Evolutionary conservation across 495 filamentous ascomycete genomes (phyloP).

Genomic region (Chaetomium tenue): DNA sequence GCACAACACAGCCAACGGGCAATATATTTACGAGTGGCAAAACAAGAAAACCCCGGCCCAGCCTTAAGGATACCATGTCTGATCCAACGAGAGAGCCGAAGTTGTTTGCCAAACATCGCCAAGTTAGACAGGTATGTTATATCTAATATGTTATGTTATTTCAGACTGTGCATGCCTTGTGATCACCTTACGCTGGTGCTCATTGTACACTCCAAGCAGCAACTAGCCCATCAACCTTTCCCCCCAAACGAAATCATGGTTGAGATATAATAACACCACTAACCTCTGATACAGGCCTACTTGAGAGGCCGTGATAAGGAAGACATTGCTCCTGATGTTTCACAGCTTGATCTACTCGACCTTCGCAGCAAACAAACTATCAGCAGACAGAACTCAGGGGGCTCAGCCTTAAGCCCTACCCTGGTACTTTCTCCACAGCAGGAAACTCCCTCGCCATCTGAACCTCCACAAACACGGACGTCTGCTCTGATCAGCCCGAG

Average conservation of each 20-base stretch:
- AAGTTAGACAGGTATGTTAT: constrained; percentile 16
- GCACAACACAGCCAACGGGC: constrained; percentile 13
- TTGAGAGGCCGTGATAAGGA: constrained; percentile 29
- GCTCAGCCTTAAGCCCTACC: constrained; percentile 1
- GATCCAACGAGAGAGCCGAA: constrained; percentile 38
- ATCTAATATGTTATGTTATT: not conserved
- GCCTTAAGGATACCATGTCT: constrained; percentile 33
- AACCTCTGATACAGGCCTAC: constrained; percentile 20
- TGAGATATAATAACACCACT: not conserved
- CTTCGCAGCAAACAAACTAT: constrained; percentile 15
- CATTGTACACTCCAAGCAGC: too few relatives aligned
- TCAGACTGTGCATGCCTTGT: too few relatives aligned
- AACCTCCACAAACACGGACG: not conserved
- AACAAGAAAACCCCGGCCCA: constrained; percentile 21
- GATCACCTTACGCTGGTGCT: too few relatives aligned
- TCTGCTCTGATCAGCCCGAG: not conserved
- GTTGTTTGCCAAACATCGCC: constrained; percentile 28
- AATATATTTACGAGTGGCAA: constrained; percentile 37
- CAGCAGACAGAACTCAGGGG: constrained; percentile 11
- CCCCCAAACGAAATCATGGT: not conserved
- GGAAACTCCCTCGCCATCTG: not conserved
- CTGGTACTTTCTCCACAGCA: not conserved
- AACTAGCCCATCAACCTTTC: too few relatives aligned
- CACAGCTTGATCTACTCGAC: constrained; percentile 18
- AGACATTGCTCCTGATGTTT: constrained; percentile 30